Evolutionary conservation across 768 basidiomycete species (phyloP), one percentile per base, ranked within the genome.

Genomic region (Amanita brunnescens): DNA sequence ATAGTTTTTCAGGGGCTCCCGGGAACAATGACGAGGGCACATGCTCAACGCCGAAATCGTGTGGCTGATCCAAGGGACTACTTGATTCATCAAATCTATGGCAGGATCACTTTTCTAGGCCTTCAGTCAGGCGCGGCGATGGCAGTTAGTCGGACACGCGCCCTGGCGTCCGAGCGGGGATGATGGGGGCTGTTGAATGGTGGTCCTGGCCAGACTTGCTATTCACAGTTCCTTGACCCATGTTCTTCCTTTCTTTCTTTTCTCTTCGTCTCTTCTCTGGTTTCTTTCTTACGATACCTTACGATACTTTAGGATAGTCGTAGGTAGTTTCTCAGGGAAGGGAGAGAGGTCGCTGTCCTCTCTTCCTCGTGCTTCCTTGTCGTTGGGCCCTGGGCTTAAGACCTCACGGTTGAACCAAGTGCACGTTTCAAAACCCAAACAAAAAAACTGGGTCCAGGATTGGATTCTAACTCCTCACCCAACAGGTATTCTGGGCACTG

Each of bases 351-450:
- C n/a, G n/a, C n/a, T n/a, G n/a, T n/a, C n/a, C n/a, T n/a, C n/a
- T n/a, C n/a, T n/a, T n/a, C n/a, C n/a, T n/a, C 42, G 42, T 43
- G 42, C 42, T n/a, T 24, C 42, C 42, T 43, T 43, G 24, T 16
- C 42, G 42, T n/a, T 43, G 42, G 42, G 42, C 42, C 42, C n/a
- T 16, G 24, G 42, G 42, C 42, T 43, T 43, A 29, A 43, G 42
- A 43, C 26, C 42, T 24, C 26, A 3, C 8, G 42, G 42, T 43
- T 24, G 26, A 43, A n/a, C n/a, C n/a, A n/a, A n/a, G n/a, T n/a
- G n/a, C n/a, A n/a, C n/a, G n/a, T n/a, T n/a, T n/a, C n/a, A n/a
- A n/a, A n/a, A n/a, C n/a, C n/a, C n/a, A n/a, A n/a, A n/a, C n/a
- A n/a, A n/a, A n/a, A n/a, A n/a, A n/a, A n/a, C n/a, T n/a, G n/a